Conservation (phyloP, 2,329 filamentous ascomycete genomes). For the Arthrobotrys iridis region DNA sequence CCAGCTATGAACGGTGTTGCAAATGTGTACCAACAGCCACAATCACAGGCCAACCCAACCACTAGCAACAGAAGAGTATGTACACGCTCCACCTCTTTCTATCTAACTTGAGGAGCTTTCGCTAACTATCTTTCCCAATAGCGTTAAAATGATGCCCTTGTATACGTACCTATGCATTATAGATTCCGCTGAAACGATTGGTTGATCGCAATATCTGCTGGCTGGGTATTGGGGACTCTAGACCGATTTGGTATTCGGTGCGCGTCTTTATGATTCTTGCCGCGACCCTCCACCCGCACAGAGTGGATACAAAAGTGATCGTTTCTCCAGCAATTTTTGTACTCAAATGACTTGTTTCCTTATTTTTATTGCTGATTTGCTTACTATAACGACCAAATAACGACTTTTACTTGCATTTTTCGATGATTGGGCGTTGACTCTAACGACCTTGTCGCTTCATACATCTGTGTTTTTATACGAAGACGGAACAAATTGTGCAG, state of each 20-base stretch:
- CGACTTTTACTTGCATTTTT: constrained; percentile 27
- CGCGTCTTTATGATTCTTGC: constrained; percentile 17
- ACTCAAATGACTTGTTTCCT: background rate
- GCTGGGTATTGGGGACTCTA: constrained; percentile 25
- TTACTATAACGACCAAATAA: constrained; percentile 36
- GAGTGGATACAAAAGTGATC: constrained; percentile 32
- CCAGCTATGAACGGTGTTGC: constrained; percentile 57
- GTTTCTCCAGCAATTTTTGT: background rate
- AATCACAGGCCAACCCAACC: constrained; percentile 52
- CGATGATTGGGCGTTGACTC: constrained; percentile 10
- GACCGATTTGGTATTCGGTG: background rate
- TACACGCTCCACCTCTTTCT: background rate
- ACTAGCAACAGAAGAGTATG: constrained; percentile 52
- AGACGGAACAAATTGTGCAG: constrained; percentile 6
- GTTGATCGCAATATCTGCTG: constrained; percentile 26
- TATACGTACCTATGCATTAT: background rate
- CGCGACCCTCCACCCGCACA: background rate
- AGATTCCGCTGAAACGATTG: background rate
- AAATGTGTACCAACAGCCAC: constrained; percentile 54
- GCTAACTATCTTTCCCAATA: constrained; percentile 31
- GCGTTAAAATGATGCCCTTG: constrained; percentile 27
- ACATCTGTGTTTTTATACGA: constrained; percentile 15
- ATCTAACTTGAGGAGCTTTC: background rate
- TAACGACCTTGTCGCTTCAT: constrained; percentile 16
- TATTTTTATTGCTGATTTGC: background rate